Percentiles rank a stretch among this genome's conserved stretches.
phyloP scores from a whole-genome alignment of 768 basidiomycete species.

The Tremella yokohamensis region DNA sequence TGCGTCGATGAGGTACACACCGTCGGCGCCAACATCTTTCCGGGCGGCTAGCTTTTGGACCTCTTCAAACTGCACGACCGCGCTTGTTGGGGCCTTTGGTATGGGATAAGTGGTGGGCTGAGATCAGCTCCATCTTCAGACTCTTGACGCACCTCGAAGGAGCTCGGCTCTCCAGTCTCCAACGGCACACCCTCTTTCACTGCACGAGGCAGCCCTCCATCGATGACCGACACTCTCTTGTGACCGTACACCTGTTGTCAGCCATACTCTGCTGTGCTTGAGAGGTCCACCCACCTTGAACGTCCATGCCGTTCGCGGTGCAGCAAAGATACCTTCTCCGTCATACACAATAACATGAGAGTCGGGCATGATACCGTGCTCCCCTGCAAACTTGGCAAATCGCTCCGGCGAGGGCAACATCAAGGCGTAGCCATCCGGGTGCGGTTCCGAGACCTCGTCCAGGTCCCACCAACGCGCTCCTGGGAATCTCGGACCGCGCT shows the following conservation, averaged over 20 bases:
- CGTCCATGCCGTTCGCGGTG: neutral
- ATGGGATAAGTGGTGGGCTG: too few relatives aligned
- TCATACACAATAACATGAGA: neutral
- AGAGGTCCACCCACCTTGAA: neutral
- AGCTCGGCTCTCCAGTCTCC: neutral
- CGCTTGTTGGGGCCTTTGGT: too few relatives aligned
- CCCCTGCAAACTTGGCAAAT: neutral
- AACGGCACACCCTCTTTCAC: conserved; percentile 3
- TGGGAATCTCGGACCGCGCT: neutral
- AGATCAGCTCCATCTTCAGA: too few relatives aligned
- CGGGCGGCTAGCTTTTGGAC: too few relatives aligned
- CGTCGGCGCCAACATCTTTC: too few relatives aligned
- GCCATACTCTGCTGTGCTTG: too few relatives aligned
- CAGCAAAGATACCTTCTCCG: neutral
- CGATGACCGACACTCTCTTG: neutral
- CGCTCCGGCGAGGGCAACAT: conserved; percentile 2
- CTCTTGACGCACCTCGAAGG: neutral
- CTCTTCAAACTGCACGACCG: too few relatives aligned
- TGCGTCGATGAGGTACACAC: neutral
- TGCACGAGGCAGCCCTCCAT: neutral
- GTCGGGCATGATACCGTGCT: neutral
- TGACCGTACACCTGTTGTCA: neutral
- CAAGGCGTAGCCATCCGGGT: neutral
- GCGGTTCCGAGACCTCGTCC: neutral
- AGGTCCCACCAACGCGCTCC: neutral